phyloP scores from a whole-genome alignment of 768 basidiomycete species.

The Rubroboletus pulcherrimus region DNA sequence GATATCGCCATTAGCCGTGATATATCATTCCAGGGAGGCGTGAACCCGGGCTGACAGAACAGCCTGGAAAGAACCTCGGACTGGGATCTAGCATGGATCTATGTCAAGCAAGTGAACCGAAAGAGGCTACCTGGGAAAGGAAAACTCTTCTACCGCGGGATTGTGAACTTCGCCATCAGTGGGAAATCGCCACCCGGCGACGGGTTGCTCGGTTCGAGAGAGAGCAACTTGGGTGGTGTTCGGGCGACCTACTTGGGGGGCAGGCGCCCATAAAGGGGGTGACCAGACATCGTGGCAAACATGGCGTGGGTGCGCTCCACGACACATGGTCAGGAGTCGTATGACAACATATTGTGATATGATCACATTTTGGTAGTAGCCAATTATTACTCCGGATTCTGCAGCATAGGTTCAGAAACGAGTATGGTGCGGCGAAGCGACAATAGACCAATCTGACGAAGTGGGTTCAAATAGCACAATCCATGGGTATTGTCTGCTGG shows the following conservation, averaged over 20 bases:
- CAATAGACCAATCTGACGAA: neutral
- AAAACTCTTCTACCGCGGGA: neutral
- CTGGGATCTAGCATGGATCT: neutral
- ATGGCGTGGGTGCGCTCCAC: neutral
- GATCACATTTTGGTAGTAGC: neutral
- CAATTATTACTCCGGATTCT: neutral
- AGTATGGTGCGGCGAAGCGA: neutral
- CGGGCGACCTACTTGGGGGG: neutral
- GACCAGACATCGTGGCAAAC: neutral
- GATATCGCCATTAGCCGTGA: neutral
- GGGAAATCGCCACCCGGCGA: neutral
- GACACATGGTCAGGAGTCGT: neutral
- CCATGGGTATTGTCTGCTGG: neutral
- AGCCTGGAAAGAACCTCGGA: neutral
- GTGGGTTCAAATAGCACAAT: neutral
- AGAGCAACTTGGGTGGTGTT: neutral
- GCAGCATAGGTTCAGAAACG: neutral
- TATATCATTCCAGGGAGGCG: neutral
- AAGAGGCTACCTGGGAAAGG: neutral
- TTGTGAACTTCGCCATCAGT: neutral
- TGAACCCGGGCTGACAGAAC: neutral
- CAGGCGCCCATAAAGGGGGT: neutral
- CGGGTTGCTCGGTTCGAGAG: neutral
- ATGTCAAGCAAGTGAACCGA: neutral
- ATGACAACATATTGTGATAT: neutral